phyloP scores from a whole-genome alignment of 441 rosid genomes.

The Hura crepitans region DNA sequence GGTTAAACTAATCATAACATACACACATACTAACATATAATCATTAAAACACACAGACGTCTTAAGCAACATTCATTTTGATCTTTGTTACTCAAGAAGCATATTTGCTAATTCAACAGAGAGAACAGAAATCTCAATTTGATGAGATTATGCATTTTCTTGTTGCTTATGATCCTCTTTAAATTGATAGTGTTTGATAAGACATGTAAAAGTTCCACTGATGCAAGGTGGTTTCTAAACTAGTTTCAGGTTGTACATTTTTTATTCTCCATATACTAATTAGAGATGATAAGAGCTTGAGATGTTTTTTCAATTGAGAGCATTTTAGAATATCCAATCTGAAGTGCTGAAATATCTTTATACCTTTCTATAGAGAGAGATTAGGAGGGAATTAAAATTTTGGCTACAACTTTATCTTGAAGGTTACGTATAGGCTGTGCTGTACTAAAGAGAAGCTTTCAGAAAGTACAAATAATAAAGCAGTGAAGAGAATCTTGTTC shows the following conservation, averaged over 20 bases:
- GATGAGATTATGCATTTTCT: not conserved
- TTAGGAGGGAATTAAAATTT: slow-evolving; percentile 4
- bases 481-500: slow-evolving; percentile 32
- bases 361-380: not conserved
- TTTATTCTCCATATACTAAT: not conserved
- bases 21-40: too few relatives aligned
- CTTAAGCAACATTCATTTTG: too few relatives aligned
- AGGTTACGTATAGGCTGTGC: slow-evolving; percentile 19
- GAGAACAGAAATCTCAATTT: not conserved
- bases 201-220: not conserved
- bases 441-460: slow-evolving; percentile 17
- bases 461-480: slow-evolving; percentile 21
- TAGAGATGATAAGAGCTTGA: slow-evolving; percentile 4
- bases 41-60: too few relatives aligned
- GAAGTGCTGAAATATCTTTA: not conserved
- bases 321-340: slow-evolving; percentile 10
- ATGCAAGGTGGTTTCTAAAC: not conserved
- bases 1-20: too few relatives aligned
- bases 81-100: too few relatives aligned
- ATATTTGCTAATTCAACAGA: too few relatives aligned
- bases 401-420: slow-evolving; percentile 14
- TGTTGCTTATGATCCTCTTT: not conserved
- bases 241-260: not conserved
- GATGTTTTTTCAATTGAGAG: not conserved
- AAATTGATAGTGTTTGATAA: not conserved